These are phyloP conservation scores for Macrophomina tecta DNA, from an alignment of 2,329 filamentous ascomycete genomes.

Conservation along the genomic window DNA sequence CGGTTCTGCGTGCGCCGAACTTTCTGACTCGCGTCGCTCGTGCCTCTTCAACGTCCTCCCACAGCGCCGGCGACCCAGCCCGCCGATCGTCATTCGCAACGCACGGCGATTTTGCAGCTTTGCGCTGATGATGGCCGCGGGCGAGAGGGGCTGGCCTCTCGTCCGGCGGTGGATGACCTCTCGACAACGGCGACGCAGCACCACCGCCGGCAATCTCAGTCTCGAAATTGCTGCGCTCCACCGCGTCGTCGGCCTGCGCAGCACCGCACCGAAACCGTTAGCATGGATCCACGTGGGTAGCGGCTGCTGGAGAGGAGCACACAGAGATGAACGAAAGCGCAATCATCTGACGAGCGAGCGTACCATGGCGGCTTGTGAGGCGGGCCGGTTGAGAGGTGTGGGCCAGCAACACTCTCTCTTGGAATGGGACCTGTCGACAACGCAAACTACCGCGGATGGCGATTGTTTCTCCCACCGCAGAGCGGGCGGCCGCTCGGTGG, in stretches of 20 bases:
- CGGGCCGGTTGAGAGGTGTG: background rate
- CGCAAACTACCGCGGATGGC: background rate
- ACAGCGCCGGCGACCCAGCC: slow-evolving; percentile 19
- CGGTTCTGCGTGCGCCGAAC: slow-evolving; percentile 8
- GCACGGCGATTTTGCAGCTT: slow-evolving; percentile 18
- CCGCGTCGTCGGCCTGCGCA: slow-evolving; percentile 26
- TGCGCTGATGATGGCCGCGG: slow-evolving; percentile 12
- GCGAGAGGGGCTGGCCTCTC: slow-evolving; percentile 6
- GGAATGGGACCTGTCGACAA: slow-evolving; percentile 16
- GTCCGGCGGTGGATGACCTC: slow-evolving; percentile 14
- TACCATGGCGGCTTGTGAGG: slow-evolving; percentile 23
- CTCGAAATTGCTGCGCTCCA: slow-evolving; percentile 24
- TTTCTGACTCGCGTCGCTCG: slow-evolving; percentile 26
- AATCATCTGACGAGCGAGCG: slow-evolving; percentile 17
- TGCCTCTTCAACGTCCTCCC: slow-evolving; percentile 26
- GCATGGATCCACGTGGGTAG: slow-evolving; percentile 19
- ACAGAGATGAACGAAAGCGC: background rate
- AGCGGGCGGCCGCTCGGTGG: slow-evolving; percentile 9
- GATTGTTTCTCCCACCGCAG: slow-evolving; percentile 11
- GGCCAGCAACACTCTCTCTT: background rate
- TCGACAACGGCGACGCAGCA: background rate
- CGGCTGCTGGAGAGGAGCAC: background rate
- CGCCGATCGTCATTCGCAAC: slow-evolving; percentile 27
- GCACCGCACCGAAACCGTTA: slow-evolving; percentile 22
- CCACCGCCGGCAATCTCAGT: slow-evolving; percentile 11